Evolutionary conservation across 2,329 filamentous ascomycete genomes (phyloP), one percentile per base, ranked within the genome.

Genomic region (Bretziella fagacearum): DNA sequence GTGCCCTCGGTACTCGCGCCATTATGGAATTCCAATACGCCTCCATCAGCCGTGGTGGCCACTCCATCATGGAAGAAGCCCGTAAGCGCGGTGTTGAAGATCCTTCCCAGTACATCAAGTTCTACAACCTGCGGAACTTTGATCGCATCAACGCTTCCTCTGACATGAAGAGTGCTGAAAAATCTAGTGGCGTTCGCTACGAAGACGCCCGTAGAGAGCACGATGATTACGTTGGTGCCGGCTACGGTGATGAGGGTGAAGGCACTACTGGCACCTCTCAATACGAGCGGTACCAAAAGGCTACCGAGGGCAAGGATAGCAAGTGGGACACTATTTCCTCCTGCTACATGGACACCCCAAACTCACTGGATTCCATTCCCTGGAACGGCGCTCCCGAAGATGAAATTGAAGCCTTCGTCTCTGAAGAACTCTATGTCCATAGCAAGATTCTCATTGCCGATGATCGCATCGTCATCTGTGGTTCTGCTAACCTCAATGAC

Each of bases 21-120:
- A 89, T 93, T 56, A 87, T 91, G 81, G 83, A 91, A 58, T 89
- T 81, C 60, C 84, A 91, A 58, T 89, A 91, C 62, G 69, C 76
- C 56, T 81, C 75, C 44, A 91, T 91, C 63, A 81, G 76, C 60
- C 75, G 83, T 29, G 81, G 82, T 26, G 81, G 81, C 2, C 65
- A 83, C 59, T 82, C 77, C 50, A 91, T 93, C 58, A 78, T 87
- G 57, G 82, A 87, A 59, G 69, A 68, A 39, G 70, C 87, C 45
- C 66, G 68, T 15, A 70, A 72, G 26, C 82, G 81, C 3, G 84
- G 83, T 6, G 69, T 86, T 43, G 69, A 64, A 1, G 67, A 89
- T 56, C 80, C 81, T 1, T 66, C 70, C 56, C 65, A 77, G 36
- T 91, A 87, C 62, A 83, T 93, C 54, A 70, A 77, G 43, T 91